Evolutionary conservation across 2,329 filamentous ascomycete genomes (phyloP).

Genomic region (Aspergillus floridensis): DNA sequence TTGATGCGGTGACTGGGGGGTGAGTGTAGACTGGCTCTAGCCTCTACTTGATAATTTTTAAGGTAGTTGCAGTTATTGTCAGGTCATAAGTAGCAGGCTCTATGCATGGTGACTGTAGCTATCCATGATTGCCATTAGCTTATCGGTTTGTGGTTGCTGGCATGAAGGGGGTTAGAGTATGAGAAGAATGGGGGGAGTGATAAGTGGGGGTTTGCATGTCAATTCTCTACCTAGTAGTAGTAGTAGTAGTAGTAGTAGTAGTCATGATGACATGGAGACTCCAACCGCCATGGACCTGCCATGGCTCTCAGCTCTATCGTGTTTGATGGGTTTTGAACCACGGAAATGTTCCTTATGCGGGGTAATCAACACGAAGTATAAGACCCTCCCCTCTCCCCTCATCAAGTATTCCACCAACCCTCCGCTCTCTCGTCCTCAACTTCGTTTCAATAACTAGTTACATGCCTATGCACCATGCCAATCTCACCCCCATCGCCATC

Average conservation of each 20-base stretch:
- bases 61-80: no score
- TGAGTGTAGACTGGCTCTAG: no score
- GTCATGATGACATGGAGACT: no score
- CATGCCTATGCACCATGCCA: no score
- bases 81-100: no score
- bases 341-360: background rate
- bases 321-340: background rate
- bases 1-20: background rate
- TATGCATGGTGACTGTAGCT: background rate
- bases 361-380: background rate
- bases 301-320: background rate
- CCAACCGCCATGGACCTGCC: no score
- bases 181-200: background rate
- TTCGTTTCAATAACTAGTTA: no score
- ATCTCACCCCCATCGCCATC: background rate
- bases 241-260: no score
- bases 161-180: background rate
- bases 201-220: background rate
- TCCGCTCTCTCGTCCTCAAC: background rate
- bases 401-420: background rate
- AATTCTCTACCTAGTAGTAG: no score
- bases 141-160: no score
- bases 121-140: constrained; percentile 10
- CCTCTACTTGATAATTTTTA: no score
- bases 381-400: background rate